These are phyloP conservation scores for Aplosporella prunicola DNA, from an alignment of 2,329 filamentous ascomycete species.

Conservation along the genomic window DNA sequence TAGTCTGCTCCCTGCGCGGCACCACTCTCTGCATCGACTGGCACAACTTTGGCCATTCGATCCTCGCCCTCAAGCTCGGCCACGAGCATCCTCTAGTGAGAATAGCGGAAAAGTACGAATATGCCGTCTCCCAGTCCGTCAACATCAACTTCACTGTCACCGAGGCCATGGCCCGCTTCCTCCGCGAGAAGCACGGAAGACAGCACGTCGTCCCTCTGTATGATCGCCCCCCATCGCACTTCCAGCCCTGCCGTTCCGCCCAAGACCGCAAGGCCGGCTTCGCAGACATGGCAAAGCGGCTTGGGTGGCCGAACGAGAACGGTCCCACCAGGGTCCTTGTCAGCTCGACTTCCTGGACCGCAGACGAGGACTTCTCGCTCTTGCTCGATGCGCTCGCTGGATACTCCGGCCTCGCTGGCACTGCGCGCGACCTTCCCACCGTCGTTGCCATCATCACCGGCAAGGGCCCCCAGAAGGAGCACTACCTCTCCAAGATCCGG, in stretches of 20 bases:
- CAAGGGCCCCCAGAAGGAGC: constrained; percentile 73
- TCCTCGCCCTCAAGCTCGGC: constrained; percentile 62
- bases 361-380: constrained; percentile 88
- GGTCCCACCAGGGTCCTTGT: constrained; percentile 63
- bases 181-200: constrained; percentile 40
- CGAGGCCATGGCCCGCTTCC: constrained; percentile 70
- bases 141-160: constrained; percentile 79
- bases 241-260: constrained; percentile 55
- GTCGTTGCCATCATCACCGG: constrained; percentile 90
- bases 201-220: constrained; percentile 44
- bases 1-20: constrained; percentile 66
- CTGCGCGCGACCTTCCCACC: constrained; percentile 44
- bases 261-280: constrained; percentile 30
- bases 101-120: constrained; percentile 71
- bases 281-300: constrained; percentile 40
- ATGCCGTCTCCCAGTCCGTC: constrained; percentile 56
- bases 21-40: constrained; percentile 86
- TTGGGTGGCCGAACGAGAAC: constrained; percentile 54
- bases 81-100: constrained; percentile 62
- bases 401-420: constrained; percentile 53
- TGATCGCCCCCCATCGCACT: constrained; percentile 76
- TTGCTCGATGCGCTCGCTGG: constrained; percentile 71
- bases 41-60: constrained; percentile 98
- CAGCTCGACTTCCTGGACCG: constrained; percentile 93
- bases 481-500: constrained; percentile 60